phyloP scores from a whole-genome alignment of 768 basidiomycete genomes.

The Tephrocybe sp. region DNA sequence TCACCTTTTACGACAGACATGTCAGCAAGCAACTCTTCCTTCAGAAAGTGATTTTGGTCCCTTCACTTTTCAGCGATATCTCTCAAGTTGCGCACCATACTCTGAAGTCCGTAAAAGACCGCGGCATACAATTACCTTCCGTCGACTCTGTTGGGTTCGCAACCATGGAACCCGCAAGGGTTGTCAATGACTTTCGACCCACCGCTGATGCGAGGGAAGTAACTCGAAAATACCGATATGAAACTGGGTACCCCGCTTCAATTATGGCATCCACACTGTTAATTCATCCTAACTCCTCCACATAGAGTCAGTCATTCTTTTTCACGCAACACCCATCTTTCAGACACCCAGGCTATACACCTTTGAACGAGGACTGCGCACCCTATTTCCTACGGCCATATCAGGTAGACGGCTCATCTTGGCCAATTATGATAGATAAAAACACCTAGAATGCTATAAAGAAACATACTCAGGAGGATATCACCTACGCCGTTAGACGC shows the following conservation, averaged over 20 bases:
- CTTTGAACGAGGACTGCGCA: background rate
- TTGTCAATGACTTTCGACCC: background rate
- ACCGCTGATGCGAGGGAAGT: background rate
- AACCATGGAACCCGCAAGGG: background rate
- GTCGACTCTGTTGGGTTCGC: background rate
- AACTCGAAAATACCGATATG: background rate
- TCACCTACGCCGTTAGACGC: background rate
- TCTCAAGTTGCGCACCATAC: background rate
- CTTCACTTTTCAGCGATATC: background rate
- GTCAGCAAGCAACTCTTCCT: conserved; percentile 1
- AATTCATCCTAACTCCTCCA: background rate
- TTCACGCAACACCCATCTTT: background rate
- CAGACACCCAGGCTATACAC: background rate
- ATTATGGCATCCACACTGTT: background rate
- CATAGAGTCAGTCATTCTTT: background rate
- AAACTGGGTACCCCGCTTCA: background rate
- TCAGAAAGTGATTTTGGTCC: background rate
- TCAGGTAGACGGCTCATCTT: background rate
- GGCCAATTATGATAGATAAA: background rate
- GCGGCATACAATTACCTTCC: background rate
- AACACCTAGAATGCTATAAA: conserved; percentile 3
- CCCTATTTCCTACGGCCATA: background rate
- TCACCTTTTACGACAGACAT: conserved; percentile 9
- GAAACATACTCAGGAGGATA: background rate
- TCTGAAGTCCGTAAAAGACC: background rate